Evolutionary conservation across 2,329 filamentous ascomycete species (phyloP), one percentile per base, ranked within the genome.

Genomic region (Talaromyces marneffei): DNA sequence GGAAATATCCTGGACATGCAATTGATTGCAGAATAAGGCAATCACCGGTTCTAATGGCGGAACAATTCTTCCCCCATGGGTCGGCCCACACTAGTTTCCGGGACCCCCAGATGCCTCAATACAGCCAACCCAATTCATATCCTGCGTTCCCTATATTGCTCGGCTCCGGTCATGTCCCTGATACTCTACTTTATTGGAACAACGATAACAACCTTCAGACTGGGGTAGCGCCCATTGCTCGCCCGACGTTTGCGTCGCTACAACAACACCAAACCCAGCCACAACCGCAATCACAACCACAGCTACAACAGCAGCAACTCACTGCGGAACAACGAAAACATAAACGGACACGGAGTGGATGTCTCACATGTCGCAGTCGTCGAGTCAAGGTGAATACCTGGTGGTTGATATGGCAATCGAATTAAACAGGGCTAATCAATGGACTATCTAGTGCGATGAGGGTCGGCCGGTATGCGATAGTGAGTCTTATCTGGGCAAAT

Each of bases 331-430:
- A 89, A 70, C 89, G 95, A 67, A 97, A 97, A 76, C 93, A 97
- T 74, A 88, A 92, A 64, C 86, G 94, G 67, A 97, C 94, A 46
- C 84, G 94, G 68, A 97, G 92, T 65, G 94, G 94, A 29, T 99
- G 94, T 77, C 97, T 85, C 72, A 97, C 92, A 52, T 99, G 94
- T 75, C 85, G 94, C 62, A 88, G 87, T 69, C 85, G 94, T 66
- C 85, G 94, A 74, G 92, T 97, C 57, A 97, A 87, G 80, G 83
- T 85, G 71, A 64, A 57, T 50, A 29, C 66, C 9, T 39, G 18
- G 27, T 12, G n/a, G 18, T 23, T 40, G 33, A 31, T 14, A 20
- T 10, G 16, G 23, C 23, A 18, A 35, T 50, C 16, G 37, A 9
- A 23, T 3, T 18, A 10, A 9, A 25, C 37, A 55, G 53, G 4